These are phyloP conservation scores for Pyrenochaeta sp. DNA, from an alignment of 2,329 filamentous ascomycete genomes.

Conservation along the genomic window DNA sequence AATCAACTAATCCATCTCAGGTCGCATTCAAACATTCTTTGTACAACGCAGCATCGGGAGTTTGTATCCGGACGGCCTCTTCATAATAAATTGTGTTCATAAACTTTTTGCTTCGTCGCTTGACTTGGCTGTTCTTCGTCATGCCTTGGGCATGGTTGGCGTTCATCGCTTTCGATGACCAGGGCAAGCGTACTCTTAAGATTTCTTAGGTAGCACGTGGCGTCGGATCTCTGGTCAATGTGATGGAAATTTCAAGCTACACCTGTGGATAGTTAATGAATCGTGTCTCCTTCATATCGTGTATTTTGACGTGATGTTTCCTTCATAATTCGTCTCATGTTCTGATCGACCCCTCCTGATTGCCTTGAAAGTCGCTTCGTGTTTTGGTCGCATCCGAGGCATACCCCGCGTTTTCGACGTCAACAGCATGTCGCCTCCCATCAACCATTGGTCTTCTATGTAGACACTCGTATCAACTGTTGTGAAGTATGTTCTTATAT, in stretches of 20 bases:
- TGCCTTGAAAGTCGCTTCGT: background rate
- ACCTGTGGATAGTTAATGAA: constrained; percentile 51
- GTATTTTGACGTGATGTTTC: constrained; percentile 3
- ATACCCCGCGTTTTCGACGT: constrained; percentile 26
- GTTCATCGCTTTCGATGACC: constrained; percentile 22
- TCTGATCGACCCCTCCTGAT: background rate
- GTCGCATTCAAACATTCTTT: constrained; percentile 37
- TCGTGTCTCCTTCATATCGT: constrained; percentile 24
- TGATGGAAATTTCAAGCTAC: constrained; percentile 39
- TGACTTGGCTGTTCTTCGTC: constrained; percentile 27
- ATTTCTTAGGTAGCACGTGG: constrained; percentile 19
- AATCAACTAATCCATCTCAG: constrained; percentile 30
- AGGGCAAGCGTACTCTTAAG: constrained; percentile 12
- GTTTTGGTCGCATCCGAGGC: constrained; percentile 8
- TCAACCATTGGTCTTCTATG: background rate
- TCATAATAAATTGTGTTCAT: constrained; percentile 49
- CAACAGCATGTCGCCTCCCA: constrained; percentile 5
- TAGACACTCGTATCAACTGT: background rate
- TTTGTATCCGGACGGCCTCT: constrained; percentile 41
- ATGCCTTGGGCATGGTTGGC: constrained; percentile 20
- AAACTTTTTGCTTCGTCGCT: constrained; percentile 40
- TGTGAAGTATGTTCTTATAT: background rate
- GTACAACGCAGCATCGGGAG: constrained; percentile 41
- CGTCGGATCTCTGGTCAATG: constrained; percentile 31
- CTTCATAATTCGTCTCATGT: background rate